Evolutionary conservation across 306 rosid genomes (phyloP), one percentile per base, ranked within the genome.

Genomic region (Vigna unguiculata): DNA sequence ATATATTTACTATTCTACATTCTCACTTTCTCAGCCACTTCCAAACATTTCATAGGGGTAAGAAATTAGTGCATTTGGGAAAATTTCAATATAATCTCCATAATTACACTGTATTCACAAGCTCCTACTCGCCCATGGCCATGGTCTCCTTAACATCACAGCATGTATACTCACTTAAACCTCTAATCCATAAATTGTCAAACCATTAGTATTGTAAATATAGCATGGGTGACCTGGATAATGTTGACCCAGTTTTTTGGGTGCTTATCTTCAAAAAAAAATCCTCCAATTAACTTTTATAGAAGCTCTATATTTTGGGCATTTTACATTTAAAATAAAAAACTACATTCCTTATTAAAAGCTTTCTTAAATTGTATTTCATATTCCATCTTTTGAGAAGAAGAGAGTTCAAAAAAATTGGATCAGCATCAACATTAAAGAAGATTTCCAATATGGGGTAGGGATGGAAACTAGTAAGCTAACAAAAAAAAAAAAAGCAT

Each of bases 1-100:
- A 75, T 14, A 62, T 46, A 36, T 73, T 48, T 63, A 36, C 53
- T 36, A 24, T 41, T n/a, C 22, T 32, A 24, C 68, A 61, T 32
- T 16, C 6, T 60, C 45, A 60, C 12, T 17, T n/a, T 17, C 66
- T 60, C 40, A 34, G 8, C 7, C 40, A 34, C 40, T 34, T 34
- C 40, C 40, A 20, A 60, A 5, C 45, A 32, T 32, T 16, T 60
- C 45, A 60, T 58, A 13, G 64, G 6, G 43, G 66, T 5, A 14
- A 59, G 8, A 59, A 59, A 28, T 28, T 30, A 59, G 66, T 14
- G 43, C 21, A 59, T 32, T 13, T 15, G 14, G 13, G 67, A 60
- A 60, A 15, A 32, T 28, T 30, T 59, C 28, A 59, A 59, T 28
- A 28, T 28, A 15, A 32, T 1, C 41, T 59, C n/a, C 67, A 61